Evolutionary conservation across 2,329 filamentous ascomycete genomes (phyloP).

Genomic region (Microsporum audouinii): DNA sequence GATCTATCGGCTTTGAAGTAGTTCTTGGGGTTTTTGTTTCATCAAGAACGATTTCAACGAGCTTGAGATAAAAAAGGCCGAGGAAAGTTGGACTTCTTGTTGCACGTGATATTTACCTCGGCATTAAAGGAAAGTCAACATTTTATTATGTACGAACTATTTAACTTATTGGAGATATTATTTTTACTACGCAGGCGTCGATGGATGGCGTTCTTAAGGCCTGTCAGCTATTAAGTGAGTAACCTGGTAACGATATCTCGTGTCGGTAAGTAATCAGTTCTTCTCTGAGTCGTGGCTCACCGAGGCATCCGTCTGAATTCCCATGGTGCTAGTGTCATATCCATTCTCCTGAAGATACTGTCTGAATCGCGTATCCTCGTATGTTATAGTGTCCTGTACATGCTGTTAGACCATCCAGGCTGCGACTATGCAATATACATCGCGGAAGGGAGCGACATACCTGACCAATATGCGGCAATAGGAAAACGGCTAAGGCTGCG

Average conservation of each 20-base stretch:
- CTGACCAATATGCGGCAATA: constrained; percentile 61
- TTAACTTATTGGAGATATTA: neutral
- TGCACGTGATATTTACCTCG: constrained; percentile 2
- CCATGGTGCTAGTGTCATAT: constrained; percentile 57
- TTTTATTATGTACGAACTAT: neutral
- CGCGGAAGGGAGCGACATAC: constrained; percentile 18
- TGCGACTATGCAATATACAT: neutral
- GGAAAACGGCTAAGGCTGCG: constrained; percentile 53
- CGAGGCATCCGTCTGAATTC: constrained; percentile 21
- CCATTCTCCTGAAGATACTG: constrained; percentile 61
- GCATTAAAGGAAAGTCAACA: neutral
- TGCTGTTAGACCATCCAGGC: neutral
- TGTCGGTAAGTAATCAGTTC: neutral
- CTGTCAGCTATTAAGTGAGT: neutral
- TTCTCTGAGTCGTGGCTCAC: neutral
- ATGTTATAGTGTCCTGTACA: constrained; percentile 63
- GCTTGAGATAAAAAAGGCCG: neutral
- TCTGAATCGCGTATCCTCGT: constrained; percentile 66
- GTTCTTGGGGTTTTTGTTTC: neutral
- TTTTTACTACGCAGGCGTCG: neutral
- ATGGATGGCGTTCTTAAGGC: neutral
- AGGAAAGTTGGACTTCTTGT: neutral
- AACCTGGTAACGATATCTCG: neutral
- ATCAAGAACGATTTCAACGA: neutral
- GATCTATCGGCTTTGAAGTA: neutral